Evolutionary conservation across 2,329 filamentous ascomycete genomes (phyloP), one percentile per base, ranked within the genome.

Genomic region (Neonectria faginata): DNA sequence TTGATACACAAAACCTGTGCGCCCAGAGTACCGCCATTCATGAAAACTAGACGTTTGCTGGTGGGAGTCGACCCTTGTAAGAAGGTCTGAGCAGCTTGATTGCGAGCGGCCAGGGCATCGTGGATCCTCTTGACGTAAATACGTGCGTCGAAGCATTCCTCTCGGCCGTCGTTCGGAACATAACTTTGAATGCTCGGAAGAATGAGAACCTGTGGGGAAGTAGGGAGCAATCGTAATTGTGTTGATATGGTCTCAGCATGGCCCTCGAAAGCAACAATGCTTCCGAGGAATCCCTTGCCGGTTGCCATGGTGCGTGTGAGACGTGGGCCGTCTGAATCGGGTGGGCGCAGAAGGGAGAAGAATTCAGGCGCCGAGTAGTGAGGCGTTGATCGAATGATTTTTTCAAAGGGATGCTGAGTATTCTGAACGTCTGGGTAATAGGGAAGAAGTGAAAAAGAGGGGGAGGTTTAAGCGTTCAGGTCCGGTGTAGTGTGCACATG

Each of bases 231-330:
- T 51, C 84, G 84, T 42, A 90, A 77, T 69, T 91, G 88, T 3
- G 86, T 89, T 25, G 85, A 83, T 31, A 90, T 80, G 31, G 81
- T 78, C 50, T 88, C 84, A 25, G 77, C 70, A 33, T 86, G 81
- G 6, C 88, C 88, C 72, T 90, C 88, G 60, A 91, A 83, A 66
- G 88, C 86, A 57, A 91, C 81, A 57, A 90, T 76, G 72, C 82
- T 85, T 51, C 87, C 87, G 51, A 71, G 59, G 33, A 65, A 56
- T n/a, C 70, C 68, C 56, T 70, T 68, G 63, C 72, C 60, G 48
- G 60, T 61, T 39, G 69, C 52, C 76, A 77, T 78, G 52, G 56
- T 70, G 45, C 29, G 11, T 58, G 59, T 59, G 58, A 70, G 45
- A 55, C 57, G 66, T 57, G 64, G 64, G 63, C 60, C 60, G 65